phyloP scores from a whole-genome alignment of 1,284 basidiomycete genomes.

The Ustanciosporium gigantosporum region DNA sequence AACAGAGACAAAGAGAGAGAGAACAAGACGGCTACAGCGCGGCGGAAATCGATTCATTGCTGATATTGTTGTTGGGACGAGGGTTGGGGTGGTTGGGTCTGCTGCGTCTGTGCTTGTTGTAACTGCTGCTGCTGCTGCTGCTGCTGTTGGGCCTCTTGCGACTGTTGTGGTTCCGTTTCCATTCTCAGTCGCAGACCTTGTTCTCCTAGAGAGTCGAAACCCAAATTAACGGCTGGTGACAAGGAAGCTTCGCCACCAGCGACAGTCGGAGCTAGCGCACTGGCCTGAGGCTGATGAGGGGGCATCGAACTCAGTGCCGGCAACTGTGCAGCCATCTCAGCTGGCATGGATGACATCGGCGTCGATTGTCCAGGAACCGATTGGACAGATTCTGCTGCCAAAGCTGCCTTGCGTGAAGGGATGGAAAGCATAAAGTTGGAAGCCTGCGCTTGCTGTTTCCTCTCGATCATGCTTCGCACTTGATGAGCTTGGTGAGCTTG shows the following conservation, averaged over 20 bases:
- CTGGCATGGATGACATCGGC: conserved; percentile 49
- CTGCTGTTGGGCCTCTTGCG: no score
- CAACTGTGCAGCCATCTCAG: conserved; percentile 39
- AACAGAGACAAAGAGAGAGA: no score
- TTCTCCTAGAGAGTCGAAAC: conserved; percentile 19
- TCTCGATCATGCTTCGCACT: conserved; percentile 46
- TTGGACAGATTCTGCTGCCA: conserved; percentile 23
- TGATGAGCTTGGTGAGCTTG: conserved; percentile 32
- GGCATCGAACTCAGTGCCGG: conserved; percentile 32
- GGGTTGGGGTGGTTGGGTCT: background rate
- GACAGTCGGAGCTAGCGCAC: conserved; percentile 16
- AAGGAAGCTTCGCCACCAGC: conserved; percentile 10
- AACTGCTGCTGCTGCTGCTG: background rate
- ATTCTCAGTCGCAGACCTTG: conserved; percentile 14
- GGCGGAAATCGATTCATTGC: background rate
- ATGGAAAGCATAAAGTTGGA: conserved; percentile 50
- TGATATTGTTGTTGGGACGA: background rate
- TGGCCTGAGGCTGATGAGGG: conserved; percentile 12
- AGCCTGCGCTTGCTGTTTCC: conserved; percentile 45
- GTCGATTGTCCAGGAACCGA: conserved; percentile 36
- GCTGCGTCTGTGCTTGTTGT: background rate
- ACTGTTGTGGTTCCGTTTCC: conserved; percentile 11
- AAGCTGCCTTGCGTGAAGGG: conserved; percentile 30
- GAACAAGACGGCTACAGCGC: no score
- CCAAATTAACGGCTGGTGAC: conserved; percentile 20